These are phyloP conservation scores for Saksenaea oblongispora DNA, from an alignment of 371 early-diverging fungal species.

Conservation along the genomic window DNA sequence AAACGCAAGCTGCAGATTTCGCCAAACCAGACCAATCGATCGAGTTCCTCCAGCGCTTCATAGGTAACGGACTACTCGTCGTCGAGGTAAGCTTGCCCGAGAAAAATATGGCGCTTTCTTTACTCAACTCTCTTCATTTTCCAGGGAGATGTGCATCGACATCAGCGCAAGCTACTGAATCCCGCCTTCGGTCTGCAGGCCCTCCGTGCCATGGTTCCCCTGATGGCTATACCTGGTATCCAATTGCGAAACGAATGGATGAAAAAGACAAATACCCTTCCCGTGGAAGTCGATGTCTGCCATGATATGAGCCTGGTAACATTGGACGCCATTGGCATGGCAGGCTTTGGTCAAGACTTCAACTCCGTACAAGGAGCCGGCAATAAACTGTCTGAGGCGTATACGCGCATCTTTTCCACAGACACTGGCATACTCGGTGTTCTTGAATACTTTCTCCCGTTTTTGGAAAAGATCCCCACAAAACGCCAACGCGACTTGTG, in stretches of 20 bases:
- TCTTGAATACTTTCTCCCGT: slow-evolving; percentile 40
- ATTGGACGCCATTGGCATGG: slow-evolving; percentile 49
- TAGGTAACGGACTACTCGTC: slow-evolving; percentile 63
- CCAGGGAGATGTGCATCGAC: slow-evolving; percentile 56
- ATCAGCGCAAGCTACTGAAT: slow-evolving; percentile 69
- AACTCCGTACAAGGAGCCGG: slow-evolving; percentile 22
- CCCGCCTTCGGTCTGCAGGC: slow-evolving; percentile 62
- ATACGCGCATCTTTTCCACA: slow-evolving; percentile 40
- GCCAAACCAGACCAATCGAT: slow-evolving; percentile 38
- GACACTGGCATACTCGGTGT: slow-evolving; percentile 27
- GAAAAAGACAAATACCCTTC: not conserved
- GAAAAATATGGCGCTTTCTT: too few relatives aligned
- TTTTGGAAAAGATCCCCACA: slow-evolving; percentile 37
- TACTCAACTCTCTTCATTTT: not conserved
- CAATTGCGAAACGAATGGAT: slow-evolving; percentile 41
- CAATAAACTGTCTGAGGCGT: slow-evolving; percentile 49
- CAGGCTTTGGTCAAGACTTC: slow-evolving; percentile 57
- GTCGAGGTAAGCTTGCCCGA: slow-evolving; percentile 43
- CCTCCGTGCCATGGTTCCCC: slow-evolving; percentile 48
- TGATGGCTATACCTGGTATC: slow-evolving; percentile 37
- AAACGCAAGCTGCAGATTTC: slow-evolving; percentile 54
- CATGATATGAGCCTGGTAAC: slow-evolving; percentile 41
- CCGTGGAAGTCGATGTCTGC: slow-evolving; percentile 26
- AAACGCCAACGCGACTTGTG: slow-evolving; percentile 23
- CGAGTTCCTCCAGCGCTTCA: slow-evolving; percentile 30